Conservation (phyloP, 225 moss, liverwort and hornwort species). For the Sphagnum tenellum region DNA sequence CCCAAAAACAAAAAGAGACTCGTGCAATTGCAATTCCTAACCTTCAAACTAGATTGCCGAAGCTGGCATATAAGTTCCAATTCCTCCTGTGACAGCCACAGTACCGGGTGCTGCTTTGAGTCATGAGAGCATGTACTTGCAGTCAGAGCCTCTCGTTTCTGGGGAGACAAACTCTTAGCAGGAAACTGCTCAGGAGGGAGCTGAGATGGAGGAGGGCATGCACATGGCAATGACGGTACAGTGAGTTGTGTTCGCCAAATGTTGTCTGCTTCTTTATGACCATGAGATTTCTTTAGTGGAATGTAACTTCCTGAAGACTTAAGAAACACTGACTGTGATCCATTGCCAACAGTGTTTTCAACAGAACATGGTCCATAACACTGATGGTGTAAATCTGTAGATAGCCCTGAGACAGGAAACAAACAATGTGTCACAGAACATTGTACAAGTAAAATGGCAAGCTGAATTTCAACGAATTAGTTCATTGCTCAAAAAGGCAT, state of each 20-base stretch:
- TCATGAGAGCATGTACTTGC: conserved; percentile 2
- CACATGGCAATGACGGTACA: conserved; percentile 2
- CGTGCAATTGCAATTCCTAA: neutral
- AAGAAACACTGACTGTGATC: too few relatives aligned
- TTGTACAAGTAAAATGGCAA: too few relatives aligned
- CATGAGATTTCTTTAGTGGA: too few relatives aligned
- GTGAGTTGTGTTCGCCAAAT: too few relatives aligned
- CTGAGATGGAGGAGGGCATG: conserved; percentile 1
- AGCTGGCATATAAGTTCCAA: conserved; percentile 13
- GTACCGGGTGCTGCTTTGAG: conserved; percentile 6
- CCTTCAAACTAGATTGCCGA: conserved; percentile 10
- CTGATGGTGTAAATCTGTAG: neutral
- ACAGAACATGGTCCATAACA: neutral
- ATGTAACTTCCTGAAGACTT: too few relatives aligned
- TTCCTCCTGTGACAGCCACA: conserved; percentile 17
- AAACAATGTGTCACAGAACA: too few relatives aligned
- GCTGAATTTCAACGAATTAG: too few relatives aligned
- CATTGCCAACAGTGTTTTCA: too few relatives aligned
- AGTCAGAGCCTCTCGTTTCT: neutral
- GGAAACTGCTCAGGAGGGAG: neutral
- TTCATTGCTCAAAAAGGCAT: too few relatives aligned
- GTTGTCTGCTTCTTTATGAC: too few relatives aligned
- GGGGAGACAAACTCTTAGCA: neutral
- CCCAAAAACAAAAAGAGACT: too few relatives aligned
- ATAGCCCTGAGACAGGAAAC: too few relatives aligned